A percentile compares a stretch with the other conserved stretches of the same genome.
Evolutionary conservation across 139 green algal genomes (phyloP).

Genomic region (Chlorella sp.): DNA sequence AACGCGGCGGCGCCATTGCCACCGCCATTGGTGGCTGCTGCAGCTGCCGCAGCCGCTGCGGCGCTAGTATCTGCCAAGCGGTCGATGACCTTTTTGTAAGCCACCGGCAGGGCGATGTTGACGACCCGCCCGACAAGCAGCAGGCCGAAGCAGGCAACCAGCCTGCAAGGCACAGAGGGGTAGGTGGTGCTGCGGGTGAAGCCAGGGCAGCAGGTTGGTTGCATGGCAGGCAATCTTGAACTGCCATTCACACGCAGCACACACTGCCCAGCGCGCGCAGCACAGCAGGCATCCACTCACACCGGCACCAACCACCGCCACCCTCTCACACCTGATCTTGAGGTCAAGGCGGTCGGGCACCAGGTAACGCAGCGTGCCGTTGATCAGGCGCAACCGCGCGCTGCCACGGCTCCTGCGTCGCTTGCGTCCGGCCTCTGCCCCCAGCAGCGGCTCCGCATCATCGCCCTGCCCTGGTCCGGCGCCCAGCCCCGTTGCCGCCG

Average conservation of each 20-base stretch:
- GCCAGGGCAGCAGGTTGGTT: no score
- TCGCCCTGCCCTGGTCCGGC: no score
- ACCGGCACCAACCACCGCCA: no score
- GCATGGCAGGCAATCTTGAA: no score
- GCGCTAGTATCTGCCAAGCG: slow-evolving; percentile 33
- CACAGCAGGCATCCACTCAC: no score
- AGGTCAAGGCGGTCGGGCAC: slow-evolving; percentile 17
- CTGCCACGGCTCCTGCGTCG: not conserved
- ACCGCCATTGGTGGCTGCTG: slow-evolving; percentile 28
- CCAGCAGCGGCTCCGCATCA: not conserved
- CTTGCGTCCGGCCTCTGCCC: not conserved
- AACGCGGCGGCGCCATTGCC: not conserved
- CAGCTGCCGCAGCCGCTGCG: not conserved
- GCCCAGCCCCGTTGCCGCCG: not conserved
- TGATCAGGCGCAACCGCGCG: slow-evolving; percentile 6
- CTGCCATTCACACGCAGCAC: no score
- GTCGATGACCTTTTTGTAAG: slow-evolving; percentile 77
- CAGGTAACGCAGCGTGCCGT: slow-evolving; percentile 19
- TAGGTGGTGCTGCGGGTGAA: no score
- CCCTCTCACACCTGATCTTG: slow-evolving; percentile 7
- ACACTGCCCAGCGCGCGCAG: not conserved
- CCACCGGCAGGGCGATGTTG: slow-evolving; percentile 82
- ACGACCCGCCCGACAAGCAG: slow-evolving; percentile 69
- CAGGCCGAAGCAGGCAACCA: slow-evolving; percentile 69
- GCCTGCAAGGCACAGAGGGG: slow-evolving; percentile 10